Percentiles rank a stretch among this genome's conserved stretches.
Evolutionary conservation across 805 yeast genomes (phyloP).

Genomic region (Yarrowia sp.): DNA sequence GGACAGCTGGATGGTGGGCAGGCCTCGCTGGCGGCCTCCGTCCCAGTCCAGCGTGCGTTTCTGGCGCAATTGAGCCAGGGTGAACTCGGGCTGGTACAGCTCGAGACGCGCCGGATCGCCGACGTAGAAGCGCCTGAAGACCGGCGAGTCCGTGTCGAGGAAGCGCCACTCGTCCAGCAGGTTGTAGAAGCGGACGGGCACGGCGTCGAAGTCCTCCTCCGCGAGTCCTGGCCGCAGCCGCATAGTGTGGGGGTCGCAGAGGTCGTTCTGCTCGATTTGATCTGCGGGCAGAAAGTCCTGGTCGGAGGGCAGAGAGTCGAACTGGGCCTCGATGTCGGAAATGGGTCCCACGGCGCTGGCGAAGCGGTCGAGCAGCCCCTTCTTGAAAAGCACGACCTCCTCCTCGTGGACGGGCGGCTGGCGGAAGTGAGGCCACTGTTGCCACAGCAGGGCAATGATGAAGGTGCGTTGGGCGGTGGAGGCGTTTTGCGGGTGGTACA

Average conservation of each 20-base stretch:
- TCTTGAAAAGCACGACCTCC: background rate
- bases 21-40: background rate
- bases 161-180: background rate
- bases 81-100: conserved; percentile 5
- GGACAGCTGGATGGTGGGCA: conserved; percentile 2
- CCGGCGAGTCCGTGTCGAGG: background rate
- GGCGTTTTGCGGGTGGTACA: background rate
- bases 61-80: conserved; percentile 3
- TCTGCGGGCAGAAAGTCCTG: conserved; percentile 4
- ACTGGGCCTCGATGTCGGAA: background rate
- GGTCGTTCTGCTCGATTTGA: conserved; percentile 8
- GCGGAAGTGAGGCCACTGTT: conserved; percentile 11
- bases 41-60: conserved; percentile 14
- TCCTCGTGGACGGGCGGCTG: background rate
- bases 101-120: conserved; percentile 1
- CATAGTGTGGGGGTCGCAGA: background rate
- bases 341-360: background rate
- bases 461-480: conserved; percentile 9
- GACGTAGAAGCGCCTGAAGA: background rate
- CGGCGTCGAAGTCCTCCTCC: conserved; percentile 13
- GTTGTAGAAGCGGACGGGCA: background rate
- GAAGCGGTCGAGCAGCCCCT: background rate
- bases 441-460: conserved; percentile 21
- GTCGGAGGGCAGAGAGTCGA: background rate
- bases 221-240: conserved; percentile 5